phyloP scores from a whole-genome alignment of 2,329 filamentous ascomycete genomes.

The Botrytis fragariae region DNA sequence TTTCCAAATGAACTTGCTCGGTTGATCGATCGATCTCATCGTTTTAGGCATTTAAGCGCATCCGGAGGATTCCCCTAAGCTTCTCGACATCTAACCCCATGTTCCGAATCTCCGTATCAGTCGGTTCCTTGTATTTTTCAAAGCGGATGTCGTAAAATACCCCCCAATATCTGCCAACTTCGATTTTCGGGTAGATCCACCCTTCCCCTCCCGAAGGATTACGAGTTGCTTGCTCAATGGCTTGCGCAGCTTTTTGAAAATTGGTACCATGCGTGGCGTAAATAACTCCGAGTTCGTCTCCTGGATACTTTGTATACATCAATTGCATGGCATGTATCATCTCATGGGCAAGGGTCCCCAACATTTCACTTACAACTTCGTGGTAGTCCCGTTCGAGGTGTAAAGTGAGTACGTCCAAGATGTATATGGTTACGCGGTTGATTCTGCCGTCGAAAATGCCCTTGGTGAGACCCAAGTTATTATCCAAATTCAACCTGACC shows the following conservation, averaged over 20 bases:
- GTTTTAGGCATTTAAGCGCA: rapidly evolving
- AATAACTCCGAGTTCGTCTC: rapidly evolving
- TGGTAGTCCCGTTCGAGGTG: rapidly evolving
- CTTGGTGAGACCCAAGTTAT: neutral
- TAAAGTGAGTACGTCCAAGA: neutral
- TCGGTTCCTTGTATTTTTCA: neutral
- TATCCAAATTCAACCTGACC: neutral
- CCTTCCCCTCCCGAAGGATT: neutral
- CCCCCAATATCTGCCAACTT: neutral
- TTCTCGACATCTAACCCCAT: neutral
- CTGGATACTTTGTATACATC: neutral
- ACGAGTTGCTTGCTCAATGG: neutral
- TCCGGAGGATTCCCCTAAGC: neutral
- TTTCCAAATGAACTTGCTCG: neutral
- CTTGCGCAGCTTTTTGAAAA: neutral
- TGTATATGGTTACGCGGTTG: neutral
- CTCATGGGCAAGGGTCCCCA: slow-evolving; percentile 1
- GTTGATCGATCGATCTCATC: neutral
- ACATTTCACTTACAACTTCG: neutral
- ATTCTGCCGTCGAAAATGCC: rapidly evolving
- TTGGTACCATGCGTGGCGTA: neutral
- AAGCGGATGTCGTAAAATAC: neutral
- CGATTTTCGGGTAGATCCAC: neutral
- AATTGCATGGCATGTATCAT: neutral
- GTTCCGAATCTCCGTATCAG: neutral